Base-by-base conservation (phyloP, 495 filamentous ascomycete genomes). In the Amorphotheca resinae region DNA sequence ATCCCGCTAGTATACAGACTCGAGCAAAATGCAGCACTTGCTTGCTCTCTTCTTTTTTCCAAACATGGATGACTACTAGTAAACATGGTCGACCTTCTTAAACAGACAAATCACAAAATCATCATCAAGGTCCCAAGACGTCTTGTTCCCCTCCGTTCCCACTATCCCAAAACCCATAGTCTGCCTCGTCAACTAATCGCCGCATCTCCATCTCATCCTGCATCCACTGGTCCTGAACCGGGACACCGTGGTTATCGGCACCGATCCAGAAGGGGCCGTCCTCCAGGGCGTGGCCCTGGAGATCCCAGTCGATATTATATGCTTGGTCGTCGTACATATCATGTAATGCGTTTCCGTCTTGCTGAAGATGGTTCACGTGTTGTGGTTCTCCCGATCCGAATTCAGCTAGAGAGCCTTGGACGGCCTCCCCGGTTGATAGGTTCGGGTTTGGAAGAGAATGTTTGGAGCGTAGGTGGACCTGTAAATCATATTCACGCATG, bases 401-500 rank as follows among this genome's bases (percentile, higher is more conserved):
- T 21, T 38, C 16, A 9, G n/a, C 18, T 20, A 16, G 12, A 22
- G 15, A 11, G 20, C 22, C 35, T 3, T 20, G 21, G 9, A 9
- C 35, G 20, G 9, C 4, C 9, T 38, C 35, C 8, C 22, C 15
- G 18, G 22, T 38, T 22, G n/a, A n/a, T n/a, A n/a, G n/a, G n/a
- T 38, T 20, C 8, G 35, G 35, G 17, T 16, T 38, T 38, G 35
- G 22, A 11, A 38, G 35, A 34, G 12, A 6, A n/a, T 82, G 79
- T 33, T 61, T 66, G 33, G 63, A 60, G 38, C 66, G 60, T 55
- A 87, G 64, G 56, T 93, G 85, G 6, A 71, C 63, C 49, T 74
- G 67, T 0, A 87, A 63, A 49, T 88, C 81, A 44, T 77, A 75
- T 36, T 80, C 69, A 28, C 81, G 71, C 15, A 68, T 61, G 54